Conservation (phyloP, 441 rosid genomes). For the Adansonia gregorii region DNA sequence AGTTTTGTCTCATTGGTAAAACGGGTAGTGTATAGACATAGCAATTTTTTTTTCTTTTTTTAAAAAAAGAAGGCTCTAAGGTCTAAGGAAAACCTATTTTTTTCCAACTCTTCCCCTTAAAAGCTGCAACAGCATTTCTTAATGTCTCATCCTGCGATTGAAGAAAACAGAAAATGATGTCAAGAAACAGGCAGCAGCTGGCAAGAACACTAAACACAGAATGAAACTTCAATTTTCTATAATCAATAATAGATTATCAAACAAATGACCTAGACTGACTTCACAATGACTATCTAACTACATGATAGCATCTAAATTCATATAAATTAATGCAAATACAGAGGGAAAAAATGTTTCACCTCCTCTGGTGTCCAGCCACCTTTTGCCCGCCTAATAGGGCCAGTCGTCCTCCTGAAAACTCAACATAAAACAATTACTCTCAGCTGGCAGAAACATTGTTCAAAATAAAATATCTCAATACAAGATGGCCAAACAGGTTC, state of each 20-base stretch:
- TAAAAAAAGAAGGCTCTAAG: conserved; percentile 7
- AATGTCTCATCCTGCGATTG: conserved; percentile 85
- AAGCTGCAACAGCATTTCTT: conserved; percentile 74
- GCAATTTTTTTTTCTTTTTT: background rate
- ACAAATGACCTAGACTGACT: conserved; percentile 1
- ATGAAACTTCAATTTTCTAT: background rate
- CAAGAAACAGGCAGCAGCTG: conserved; percentile 21
- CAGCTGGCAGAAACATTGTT: conserved; percentile 14
- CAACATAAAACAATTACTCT: conserved; percentile 21
- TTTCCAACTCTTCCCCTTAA: conserved; percentile 94
- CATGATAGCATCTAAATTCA: background rate
- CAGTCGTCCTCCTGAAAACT: conserved; percentile 81
- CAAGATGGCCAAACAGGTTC: conserved; percentile 3
- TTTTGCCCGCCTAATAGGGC: conserved; percentile 36
- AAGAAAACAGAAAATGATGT: conserved; percentile 15
- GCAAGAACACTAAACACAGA: background rate
- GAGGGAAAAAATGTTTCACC: conserved; percentile 47
- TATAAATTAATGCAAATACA: background rate
- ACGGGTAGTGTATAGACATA: background rate
- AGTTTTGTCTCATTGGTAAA: background rate
- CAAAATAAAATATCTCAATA: conserved; percentile 12
- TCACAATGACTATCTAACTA: background rate
- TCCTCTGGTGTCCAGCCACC: conserved; percentile 99
- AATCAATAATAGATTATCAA: background rate
- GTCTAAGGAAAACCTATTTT: conserved; percentile 64